Evolutionary conservation across 2,329 filamentous ascomycete species (phyloP).

Genomic region (Arthrobotrys conoides): DNA sequence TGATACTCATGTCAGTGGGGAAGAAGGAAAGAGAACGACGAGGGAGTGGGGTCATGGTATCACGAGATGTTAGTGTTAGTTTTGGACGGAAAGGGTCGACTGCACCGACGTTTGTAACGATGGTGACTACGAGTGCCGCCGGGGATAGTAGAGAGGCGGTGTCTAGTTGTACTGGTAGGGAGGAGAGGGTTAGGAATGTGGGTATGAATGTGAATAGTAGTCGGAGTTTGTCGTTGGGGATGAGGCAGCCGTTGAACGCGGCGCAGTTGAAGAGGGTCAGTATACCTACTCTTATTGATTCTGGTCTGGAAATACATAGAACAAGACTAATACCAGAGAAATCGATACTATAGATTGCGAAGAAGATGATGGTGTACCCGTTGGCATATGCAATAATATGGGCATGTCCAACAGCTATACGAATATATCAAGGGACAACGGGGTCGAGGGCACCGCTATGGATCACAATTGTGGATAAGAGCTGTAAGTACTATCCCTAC

Average conservation of each 20-base stretch:
- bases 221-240: constrained; percentile 33
- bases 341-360: constrained; percentile 65
- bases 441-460: constrained; percentile 66
- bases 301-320: neutral
- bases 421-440: constrained; percentile 67
- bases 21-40: constrained; percentile 15
- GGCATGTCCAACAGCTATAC: constrained; percentile 67
- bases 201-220: constrained; percentile 9
- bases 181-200: constrained; percentile 10
- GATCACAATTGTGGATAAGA: constrained; percentile 67
- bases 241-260: constrained; percentile 48
- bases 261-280: constrained; percentile 63
- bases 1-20: constrained; percentile 31
- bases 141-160: constrained; percentile 39
- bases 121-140: constrained; percentile 24
- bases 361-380: constrained; percentile 69
- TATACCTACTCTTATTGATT: neutral
- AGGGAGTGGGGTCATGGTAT: constrained; percentile 12
- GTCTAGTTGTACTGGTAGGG: constrained; percentile 18
- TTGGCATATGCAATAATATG: constrained; percentile 68
- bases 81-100: constrained; percentile 37
- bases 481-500: constrained; percentile 53
- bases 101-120: constrained; percentile 23
- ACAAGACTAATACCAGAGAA: neutral
- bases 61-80: constrained; percentile 24